Evolutionary conservation across 2,329 filamentous ascomycete genomes (phyloP).

Genomic region (Fusarium sp.): DNA sequence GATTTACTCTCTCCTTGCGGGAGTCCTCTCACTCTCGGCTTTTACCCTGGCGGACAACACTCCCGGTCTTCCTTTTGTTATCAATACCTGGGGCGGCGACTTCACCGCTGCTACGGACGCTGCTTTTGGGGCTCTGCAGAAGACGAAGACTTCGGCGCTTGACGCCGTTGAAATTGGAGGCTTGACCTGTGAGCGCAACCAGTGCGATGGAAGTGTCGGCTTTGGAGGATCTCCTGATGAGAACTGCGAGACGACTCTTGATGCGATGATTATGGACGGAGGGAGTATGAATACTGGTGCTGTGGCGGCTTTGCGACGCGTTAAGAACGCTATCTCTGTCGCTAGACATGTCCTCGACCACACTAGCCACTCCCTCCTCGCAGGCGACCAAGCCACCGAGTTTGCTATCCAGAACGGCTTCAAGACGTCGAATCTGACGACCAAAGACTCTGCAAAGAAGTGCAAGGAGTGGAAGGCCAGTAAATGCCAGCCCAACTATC

Average conservation of each 20-base stretch:
- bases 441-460: constrained; percentile 54
- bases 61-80: constrained; percentile 62
- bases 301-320: constrained; percentile 64
- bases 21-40: constrained; percentile 29
- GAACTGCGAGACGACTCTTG: constrained; percentile 68
- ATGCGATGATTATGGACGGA: constrained; percentile 71
- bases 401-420: constrained; percentile 68
- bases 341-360: constrained; percentile 65
- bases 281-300: constrained; percentile 66
- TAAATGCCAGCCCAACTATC: constrained; percentile 66
- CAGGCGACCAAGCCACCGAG: constrained; percentile 65
- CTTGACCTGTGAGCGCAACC: constrained; percentile 63
- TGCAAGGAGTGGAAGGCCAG: constrained; percentile 60
- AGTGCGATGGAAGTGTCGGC: constrained; percentile 68
- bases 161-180: constrained; percentile 67
- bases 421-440: constrained; percentile 58
- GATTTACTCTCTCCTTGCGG: constrained; percentile 3
- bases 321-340: constrained; percentile 63
- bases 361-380: constrained; percentile 65
- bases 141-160: constrained; percentile 56
- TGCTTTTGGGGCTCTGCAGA: constrained; percentile 58
- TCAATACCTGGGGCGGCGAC: constrained; percentile 68
- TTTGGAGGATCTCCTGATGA: constrained; percentile 69
- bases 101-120: constrained; percentile 67
- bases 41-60: constrained; percentile 45